Evolutionary conservation across 305 asterid genomes (phyloP).

Genomic region (Fraxinus xanthoxyloides): DNA sequence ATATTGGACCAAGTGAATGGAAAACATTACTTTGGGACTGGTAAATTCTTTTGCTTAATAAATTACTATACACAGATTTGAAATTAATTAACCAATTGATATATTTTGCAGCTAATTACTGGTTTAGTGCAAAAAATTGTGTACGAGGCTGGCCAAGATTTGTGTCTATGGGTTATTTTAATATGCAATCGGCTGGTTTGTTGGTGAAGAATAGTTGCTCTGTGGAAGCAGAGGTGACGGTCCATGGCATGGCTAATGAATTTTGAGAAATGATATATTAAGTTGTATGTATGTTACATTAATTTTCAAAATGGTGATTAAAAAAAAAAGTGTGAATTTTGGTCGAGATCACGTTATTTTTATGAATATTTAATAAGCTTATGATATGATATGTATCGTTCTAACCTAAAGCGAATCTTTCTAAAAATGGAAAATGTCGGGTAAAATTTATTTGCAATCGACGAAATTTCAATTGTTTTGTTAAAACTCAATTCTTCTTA

Average conservation of each 20-base stretch:
- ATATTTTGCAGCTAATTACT: conserved; percentile 51
- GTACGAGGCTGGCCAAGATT: conserved; percentile 68
- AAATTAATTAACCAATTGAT: not conserved
- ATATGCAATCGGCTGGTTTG: conserved; percentile 26
- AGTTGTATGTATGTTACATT: not conserved
- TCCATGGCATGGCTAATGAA: conserved; percentile 45
- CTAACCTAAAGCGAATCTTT: not conserved
- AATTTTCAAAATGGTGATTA: not conserved
- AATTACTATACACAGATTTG: not conserved
- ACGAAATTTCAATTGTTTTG: not conserved
- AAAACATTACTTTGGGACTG: conserved; percentile 40
- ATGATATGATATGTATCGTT: not conserved
- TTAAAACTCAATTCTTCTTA: not conserved
- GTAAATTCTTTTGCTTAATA: conserved; percentile 25
- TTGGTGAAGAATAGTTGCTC: conserved; percentile 41
- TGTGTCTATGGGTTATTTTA: conserved; percentile 37
- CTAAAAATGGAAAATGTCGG: not conserved
- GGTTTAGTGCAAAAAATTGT: conserved; percentile 50
- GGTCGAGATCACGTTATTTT: not conserved
- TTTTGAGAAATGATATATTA: conserved; percentile 17
- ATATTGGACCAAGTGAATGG: conserved; percentile 41
- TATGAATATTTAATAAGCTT: not conserved
- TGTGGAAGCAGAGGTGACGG: conserved; percentile 58
- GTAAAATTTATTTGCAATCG: not conserved
- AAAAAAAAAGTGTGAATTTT: not conserved